Evolutionary conservation across 139 green algal genomes (phyloP).

Genomic region (Chlorella sp.): DNA sequence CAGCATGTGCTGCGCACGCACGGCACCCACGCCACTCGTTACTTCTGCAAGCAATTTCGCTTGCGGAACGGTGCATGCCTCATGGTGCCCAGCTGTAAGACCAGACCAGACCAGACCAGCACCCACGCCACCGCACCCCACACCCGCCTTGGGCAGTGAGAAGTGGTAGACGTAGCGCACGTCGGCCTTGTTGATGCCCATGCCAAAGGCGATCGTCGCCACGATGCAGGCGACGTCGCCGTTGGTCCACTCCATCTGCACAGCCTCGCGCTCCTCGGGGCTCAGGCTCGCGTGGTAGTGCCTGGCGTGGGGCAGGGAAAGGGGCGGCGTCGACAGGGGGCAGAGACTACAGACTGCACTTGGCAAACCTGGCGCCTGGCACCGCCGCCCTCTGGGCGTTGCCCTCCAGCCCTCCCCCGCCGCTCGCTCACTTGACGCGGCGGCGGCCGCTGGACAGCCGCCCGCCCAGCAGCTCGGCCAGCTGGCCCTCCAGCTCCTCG

Average conservation of each 20-base stretch:
- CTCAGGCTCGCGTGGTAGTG: conserved; percentile 85
- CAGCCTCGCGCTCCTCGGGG: conserved; percentile 64
- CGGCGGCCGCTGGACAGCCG: conserved; percentile 8
- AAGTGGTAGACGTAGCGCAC: conserved; percentile 94
- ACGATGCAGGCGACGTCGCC: conserved; percentile 73
- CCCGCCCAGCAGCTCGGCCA: conserved; percentile 16
- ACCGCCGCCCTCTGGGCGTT: background rate
- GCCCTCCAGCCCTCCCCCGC: background rate
- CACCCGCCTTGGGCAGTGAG: conserved; percentile 88
- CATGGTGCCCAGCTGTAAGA: too few relatives aligned
- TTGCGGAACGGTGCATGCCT: too few relatives aligned
- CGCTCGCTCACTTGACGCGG: conserved; percentile 17
- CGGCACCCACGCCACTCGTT: too few relatives aligned
- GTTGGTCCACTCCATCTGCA: conserved; percentile 85
- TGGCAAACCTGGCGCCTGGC: background rate
- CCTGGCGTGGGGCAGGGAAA: conserved; percentile 8
- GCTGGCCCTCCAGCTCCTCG: conserved; percentile 51
- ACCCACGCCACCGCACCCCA: too few relatives aligned
- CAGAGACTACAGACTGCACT: background rate
- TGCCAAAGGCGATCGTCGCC: conserved; percentile 93
- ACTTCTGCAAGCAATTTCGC: too few relatives aligned
- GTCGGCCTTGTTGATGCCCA: conserved; percentile 83
- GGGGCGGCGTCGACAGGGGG: background rate
- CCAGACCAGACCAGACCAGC: too few relatives aligned
- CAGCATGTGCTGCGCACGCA: too few relatives aligned